Base-by-base conservation (phyloP, 2,329 filamentous ascomycete species). In the Albifimbria verrucaria region DNA sequence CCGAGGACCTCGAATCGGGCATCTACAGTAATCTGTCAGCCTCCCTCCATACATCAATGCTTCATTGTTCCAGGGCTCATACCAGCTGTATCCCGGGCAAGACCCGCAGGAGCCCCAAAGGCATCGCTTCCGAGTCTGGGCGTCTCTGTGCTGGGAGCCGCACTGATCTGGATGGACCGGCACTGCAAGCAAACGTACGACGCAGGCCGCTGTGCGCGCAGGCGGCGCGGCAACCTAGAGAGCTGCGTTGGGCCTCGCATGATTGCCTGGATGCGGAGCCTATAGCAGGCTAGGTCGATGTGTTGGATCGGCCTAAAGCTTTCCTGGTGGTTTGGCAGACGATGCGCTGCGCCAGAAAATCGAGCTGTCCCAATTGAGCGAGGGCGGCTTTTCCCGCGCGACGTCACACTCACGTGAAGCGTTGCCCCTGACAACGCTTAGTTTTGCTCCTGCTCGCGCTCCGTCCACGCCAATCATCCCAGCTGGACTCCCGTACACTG, bases 1-100 rank as follows among this genome's bases (percentile, higher is more conserved):
- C 94, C 94, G 59, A 99, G 78, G 47, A 97, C 91, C 72, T 97
- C 91, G 71, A 99, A 99, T 53, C 87, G 86, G 51, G 94, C 94
- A 81, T 97, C 94, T 97, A 62, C 7, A 53, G n/a, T 21, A 28
- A 24, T 21, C 57, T 49, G 66, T 57, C 48, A 32, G 23, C 18
- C n/a, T 23, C 42, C 26, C 21, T 17, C 43, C n/a, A 28, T 36
- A 53, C 49, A 49, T 49, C 32, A 42, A 32, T 18, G 48, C 43
- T 28, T 11, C 44, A 44, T 26, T 54, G 44, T 24, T n/a, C n/a
- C n/a, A n/a, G n/a, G n/a, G n/a, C n/a, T n/a, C 64, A 43, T 74
- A 83, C 81, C 81, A 50, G 81, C 75, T 48, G 75, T 71, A 60
- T 83, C 79, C 60, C 76, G 71, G 22, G 69, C 67, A 17, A 69